Conservation (phyloP, 805 yeast species). For the Torulaspora microellipsoides region DNA sequence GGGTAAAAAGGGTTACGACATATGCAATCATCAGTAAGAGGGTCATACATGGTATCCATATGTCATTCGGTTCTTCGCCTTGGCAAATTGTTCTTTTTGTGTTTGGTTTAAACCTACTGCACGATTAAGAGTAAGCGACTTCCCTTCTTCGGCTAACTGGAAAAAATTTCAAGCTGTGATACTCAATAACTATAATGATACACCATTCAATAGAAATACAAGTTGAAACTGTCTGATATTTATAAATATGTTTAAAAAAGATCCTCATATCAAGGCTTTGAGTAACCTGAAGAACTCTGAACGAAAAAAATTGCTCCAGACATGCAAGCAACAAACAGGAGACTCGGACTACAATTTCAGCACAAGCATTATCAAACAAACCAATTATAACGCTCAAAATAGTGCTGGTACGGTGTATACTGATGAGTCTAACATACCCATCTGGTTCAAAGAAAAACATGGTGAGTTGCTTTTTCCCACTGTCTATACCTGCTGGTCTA, state of each 20-base stretch:
- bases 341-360: slow-evolving; percentile 41
- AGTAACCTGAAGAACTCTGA: slow-evolving; percentile 83
- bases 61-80: no score
- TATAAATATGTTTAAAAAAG: slow-evolving; percentile 33
- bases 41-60: no score
- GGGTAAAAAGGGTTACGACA: slow-evolving; percentile 18
- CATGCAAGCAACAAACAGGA: slow-evolving; percentile 36
- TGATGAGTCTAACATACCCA: slow-evolving; percentile 59
- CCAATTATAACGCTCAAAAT: slow-evolving; percentile 53
- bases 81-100: neutral
- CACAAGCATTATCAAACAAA: slow-evolving; percentile 45
- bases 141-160: neutral
- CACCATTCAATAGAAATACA: no score
- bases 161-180: no score
- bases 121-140: neutral
- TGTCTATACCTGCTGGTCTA: slow-evolving; percentile 64
- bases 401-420: slow-evolving; percentile 61
- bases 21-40: slow-evolving; percentile 1
- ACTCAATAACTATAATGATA: no score
- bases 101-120: neutral
- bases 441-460: slow-evolving; percentile 65
- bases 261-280: slow-evolving; percentile 57
- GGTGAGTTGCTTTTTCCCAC: slow-evolving; percentile 58
- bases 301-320: slow-evolving; percentile 45
- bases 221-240: no score